Conservation (phyloP, 1,284 basidiomycete species). For the Austroboletus niveus region DNA sequence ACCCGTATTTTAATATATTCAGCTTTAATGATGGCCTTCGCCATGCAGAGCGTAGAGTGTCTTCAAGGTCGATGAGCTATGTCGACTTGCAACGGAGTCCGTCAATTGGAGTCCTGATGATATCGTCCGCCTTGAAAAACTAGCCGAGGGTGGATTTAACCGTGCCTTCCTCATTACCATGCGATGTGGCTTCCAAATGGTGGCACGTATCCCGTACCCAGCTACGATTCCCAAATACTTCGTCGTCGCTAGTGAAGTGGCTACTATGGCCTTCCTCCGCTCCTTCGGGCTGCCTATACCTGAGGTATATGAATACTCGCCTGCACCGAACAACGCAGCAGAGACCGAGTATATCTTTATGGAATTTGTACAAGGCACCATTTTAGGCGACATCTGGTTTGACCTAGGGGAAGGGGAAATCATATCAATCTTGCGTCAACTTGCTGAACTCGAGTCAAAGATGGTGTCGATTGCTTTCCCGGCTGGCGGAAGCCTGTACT, state of each 20-base stretch:
- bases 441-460: constrained; percentile 45
- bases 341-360: constrained; percentile 47
- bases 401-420: constrained; percentile 41
- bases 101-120: constrained; percentile 38
- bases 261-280: constrained; percentile 49
- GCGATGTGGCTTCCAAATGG: constrained; percentile 41
- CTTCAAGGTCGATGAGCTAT: constrained; percentile 42
- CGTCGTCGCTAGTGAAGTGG: constrained; percentile 51
- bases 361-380: constrained; percentile 46
- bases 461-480: constrained; percentile 53
- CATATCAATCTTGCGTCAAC: constrained; percentile 42
- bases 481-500: constrained; percentile 45
- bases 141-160: constrained; percentile 43
- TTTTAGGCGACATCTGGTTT: constrained; percentile 43
- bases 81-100: constrained; percentile 47
- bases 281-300: constrained; percentile 46
- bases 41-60: constrained; percentile 40
- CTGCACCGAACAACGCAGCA: constrained; percentile 46
- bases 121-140: constrained; percentile 37
- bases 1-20: constrained; percentile 2
- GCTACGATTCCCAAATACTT: constrained; percentile 42
- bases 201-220: constrained; percentile 50
- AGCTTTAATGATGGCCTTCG: constrained; percentile 34
- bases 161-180: constrained; percentile 38
- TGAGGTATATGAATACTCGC: constrained; percentile 51